Conservation (phyloP, 2,329 filamentous ascomycete genomes). For the Penicillium sp. region DNA sequence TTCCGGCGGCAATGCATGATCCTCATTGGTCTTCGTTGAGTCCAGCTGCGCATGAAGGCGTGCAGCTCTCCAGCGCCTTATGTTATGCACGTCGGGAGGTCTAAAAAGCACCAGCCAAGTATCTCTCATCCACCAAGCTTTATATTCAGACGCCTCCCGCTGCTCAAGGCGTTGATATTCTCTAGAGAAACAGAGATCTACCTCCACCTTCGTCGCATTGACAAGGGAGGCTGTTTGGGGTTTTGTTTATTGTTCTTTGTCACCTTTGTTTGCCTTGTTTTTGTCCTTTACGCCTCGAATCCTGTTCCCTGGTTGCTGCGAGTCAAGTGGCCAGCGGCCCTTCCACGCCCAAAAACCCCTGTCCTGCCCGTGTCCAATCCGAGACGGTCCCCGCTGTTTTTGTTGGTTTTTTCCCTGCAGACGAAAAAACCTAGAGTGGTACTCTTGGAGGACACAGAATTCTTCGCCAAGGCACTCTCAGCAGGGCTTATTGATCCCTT, state of each 20-base stretch:
- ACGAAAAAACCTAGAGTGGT: constrained; percentile 7
- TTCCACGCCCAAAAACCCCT: constrained; percentile 12
- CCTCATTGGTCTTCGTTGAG: constrained; percentile 10
- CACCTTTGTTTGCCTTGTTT: neutral
- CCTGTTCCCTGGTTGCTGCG: neutral
- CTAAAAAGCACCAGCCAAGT: neutral
- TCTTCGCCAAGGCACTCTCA: neutral
- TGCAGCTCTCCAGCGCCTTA: constrained; percentile 11
- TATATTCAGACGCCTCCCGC: constrained; percentile 25
- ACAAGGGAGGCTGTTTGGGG: neutral
- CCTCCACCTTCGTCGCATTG: neutral
- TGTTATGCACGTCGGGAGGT: constrained; percentile 8
- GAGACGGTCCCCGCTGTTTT: neutral
- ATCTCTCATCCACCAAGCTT: constrained; percentile 22
- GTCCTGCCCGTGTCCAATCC: constrained; percentile 18
- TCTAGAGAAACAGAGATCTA: neutral
- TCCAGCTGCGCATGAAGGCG: constrained; percentile 1
- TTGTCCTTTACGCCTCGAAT: constrained; percentile 1
- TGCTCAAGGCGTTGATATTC: constrained; percentile 1
- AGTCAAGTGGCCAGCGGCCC: constrained; percentile 12
- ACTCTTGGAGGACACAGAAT: neutral
- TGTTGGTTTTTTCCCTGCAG: constrained; percentile 11
- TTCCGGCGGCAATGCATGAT: constrained; percentile 16
- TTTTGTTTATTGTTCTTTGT: neutral
- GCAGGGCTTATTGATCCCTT: constrained; percentile 4